Percentiles rank a stretch among this genome's conserved stretches.
These are phyloP conservation scores for Lichtheimia ramosa DNA, from an alignment of 371 early-diverging fungal species.

Conservation along the genomic window DNA sequence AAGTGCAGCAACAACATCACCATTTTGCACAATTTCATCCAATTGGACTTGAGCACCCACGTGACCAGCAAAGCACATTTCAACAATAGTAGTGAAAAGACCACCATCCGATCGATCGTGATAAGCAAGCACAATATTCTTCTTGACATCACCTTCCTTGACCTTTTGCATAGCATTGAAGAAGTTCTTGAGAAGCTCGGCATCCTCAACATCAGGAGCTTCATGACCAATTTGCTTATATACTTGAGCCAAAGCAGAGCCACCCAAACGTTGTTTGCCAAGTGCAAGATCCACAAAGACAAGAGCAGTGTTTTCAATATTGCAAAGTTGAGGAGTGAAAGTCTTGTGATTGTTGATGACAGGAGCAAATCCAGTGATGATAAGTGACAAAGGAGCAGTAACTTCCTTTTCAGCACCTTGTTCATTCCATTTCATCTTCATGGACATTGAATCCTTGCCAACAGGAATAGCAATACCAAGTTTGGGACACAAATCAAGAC, in stretches of 20 bases:
- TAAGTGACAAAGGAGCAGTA: conserved; percentile 86
- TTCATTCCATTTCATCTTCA: conserved; percentile 91
- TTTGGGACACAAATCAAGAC: conserved; percentile 89
- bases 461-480: conserved; percentile 95
- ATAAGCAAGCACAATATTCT: conserved; percentile 80
- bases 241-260: conserved; percentile 91
- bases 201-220: conserved; percentile 86
- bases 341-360: conserved; percentile 83
- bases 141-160: conserved; percentile 30
- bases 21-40: conserved; percentile 40
- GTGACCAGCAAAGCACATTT: conserved; percentile 96
- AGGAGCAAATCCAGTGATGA: conserved; percentile 90
- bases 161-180: conserved; percentile 74
- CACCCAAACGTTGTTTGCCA: conserved; percentile 89
- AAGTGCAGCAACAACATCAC: conserved; percentile 66
- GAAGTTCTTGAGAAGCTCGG: conserved; percentile 69
- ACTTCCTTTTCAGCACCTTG: conserved; percentile 60
- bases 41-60: conserved; percentile 75
- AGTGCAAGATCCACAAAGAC: conserved; percentile 83
- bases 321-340: conserved; percentile 82
- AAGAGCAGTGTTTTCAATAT: conserved; percentile 56
- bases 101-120: conserved; percentile 98
- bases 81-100: conserved; percentile 82
- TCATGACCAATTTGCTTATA: conserved; percentile 83
- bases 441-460: conserved; percentile 98